These are phyloP conservation scores for Trichoderma gamsii DNA, from an alignment of 495 filamentous ascomycete genomes.

Conservation along the genomic window DNA sequence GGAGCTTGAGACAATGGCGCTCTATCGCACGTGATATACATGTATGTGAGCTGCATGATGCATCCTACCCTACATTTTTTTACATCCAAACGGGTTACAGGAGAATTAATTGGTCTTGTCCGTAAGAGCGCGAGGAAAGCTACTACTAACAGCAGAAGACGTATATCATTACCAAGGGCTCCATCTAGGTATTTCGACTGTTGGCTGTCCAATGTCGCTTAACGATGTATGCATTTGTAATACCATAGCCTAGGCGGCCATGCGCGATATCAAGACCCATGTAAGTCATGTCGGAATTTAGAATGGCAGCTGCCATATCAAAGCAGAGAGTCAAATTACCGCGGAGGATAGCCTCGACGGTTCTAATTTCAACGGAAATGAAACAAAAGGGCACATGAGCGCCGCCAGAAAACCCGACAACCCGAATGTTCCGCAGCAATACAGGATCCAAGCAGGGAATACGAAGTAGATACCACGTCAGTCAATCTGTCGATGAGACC, in stretches of 20 bases:
- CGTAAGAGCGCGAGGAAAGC: no score
- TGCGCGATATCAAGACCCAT: not conserved
- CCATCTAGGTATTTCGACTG: not conserved
- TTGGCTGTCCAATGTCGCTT: not conserved
- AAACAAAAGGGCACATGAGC: not conserved
- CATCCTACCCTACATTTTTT: not conserved
- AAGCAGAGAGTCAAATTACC: not conserved
- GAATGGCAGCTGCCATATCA: not conserved
- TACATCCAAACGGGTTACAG: not conserved
- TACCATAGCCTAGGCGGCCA: no score
- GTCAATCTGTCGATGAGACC: not conserved
- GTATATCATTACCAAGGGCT: not conserved
- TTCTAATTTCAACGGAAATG: conserved; percentile 1
- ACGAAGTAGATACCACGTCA: not conserved
- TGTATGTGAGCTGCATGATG: no score
- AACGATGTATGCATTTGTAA: not conserved
- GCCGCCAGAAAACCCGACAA: not conserved
- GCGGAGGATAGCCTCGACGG: not conserved
- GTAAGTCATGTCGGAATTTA: not conserved
- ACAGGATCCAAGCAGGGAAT: not conserved
- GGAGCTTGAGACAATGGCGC: not conserved
- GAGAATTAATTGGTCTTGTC: no score
- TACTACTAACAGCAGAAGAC: no score
- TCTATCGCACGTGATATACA: not conserved
- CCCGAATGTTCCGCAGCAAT: not conserved